Evolutionary conservation across 2,329 filamentous ascomycete genomes (phyloP), one percentile per base, ranked within the genome.

Genomic region (Drechslera avenae): DNA sequence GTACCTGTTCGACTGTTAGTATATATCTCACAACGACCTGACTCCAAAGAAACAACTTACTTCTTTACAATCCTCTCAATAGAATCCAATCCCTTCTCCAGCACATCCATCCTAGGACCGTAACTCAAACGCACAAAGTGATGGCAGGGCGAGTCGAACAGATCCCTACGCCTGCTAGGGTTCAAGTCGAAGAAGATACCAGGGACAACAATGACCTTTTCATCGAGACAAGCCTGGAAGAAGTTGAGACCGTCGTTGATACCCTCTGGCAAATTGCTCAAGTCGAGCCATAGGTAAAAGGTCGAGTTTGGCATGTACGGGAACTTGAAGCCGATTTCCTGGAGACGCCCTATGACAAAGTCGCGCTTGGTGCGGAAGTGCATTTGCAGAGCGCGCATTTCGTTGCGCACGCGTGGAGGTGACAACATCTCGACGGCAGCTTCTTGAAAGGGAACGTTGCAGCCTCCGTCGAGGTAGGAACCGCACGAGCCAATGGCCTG

Each of bases 151-250:
- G 86, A 90, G 76, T 97, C 93, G 62, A 97, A 97, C 62, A 97
- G 76, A 74, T 97, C 93, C 71, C 93, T 83, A 59, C 93, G 83
- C 73, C 91, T 88, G 30, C 89, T 88, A 3, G 93, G 93, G 78
- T 97, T 97, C 59, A 97, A 77, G 68, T 97, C 93, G 73, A 97
- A 97, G 83, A 97, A 97, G 74, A 97, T 97, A 53, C 93, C 93
- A 0, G 93, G 93, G 4, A 97, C 93, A 14, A 97, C 91, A 68
- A 97, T 97, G 61, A 95, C 90, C 81, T 95, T 95, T 80, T 97
- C 91, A 68, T 89, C 86, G 36, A 97, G 79, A 70, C 94, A 94
- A 23, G 91, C 91, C 73, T 94, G 86, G 85, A 97, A 97, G 83
- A 97, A 97, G 79, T 96, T 96, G 67, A 97, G 79, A 7, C 93